Base-by-base conservation (phyloP, 371 early-diverging fungal genomes). In the Rhizopus delemar region DNA sequence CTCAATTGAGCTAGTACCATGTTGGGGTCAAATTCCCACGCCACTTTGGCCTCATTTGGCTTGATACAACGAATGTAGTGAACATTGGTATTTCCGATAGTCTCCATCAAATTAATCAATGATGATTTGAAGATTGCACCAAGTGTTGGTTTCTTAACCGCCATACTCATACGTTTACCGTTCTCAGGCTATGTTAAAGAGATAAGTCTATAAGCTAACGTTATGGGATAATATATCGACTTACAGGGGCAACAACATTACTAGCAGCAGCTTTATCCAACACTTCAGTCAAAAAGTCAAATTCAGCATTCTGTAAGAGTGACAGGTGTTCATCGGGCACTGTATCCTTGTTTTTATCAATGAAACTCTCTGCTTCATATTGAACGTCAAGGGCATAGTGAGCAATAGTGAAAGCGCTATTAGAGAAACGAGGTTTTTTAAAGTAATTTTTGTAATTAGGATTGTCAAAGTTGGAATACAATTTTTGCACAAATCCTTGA, bases 271-370 rank as follows among this genome's bases (percentile, higher is more conserved):
- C 82, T 28, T 65, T 80, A 57, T 77, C 80, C 22, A 88, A 68
- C 28, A 93, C 87, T 46, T 90, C 89, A 51, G 80, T 83, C 63
- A 95, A 74, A 68, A 94, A 93, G 16, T 80, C 84, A 66, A 87
- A 89, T 32, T 85, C 78, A 11, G 87, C 72, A 34, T 78, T 80
- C 63, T 86, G 85, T 59, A 96, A 74, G 11, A 92, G 70, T 12
- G 77, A 77, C 51, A 93, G 69, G 59, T 92, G 84, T 71, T 98
- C 97, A 51, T 97, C 98, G 48, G 94, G 92, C 36, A 97, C 94
- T 28, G 96, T 93, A 76, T 99, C 99, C 79, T 93, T 95, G 80
- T 99, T 99, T 84, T 99, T 99, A 60, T 96, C 94, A 45, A 99
- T 83, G 81, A 99, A 99, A 9, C 94, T 95, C 29, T 95, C 94